These are phyloP conservation scores for Tetradesmus lagerheimii DNA, from an alignment of 139 green algal species.

Conservation along the genomic window DNA sequence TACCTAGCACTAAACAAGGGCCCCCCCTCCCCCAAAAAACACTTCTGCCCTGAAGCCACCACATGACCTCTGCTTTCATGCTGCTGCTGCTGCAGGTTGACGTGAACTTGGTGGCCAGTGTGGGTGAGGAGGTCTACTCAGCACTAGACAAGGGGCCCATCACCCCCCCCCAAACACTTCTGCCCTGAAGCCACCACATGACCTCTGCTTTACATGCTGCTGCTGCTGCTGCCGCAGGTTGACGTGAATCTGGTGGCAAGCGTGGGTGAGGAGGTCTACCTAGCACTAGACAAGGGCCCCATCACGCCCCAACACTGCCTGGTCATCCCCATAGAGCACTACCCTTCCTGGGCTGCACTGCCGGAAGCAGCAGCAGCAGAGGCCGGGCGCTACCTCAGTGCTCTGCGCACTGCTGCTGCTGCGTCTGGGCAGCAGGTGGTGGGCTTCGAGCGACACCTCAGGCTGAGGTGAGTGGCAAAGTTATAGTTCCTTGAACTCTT, in stretches of 20 bases:
- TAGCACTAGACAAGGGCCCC: slow-evolving; percentile 88
- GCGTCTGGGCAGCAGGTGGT: slow-evolving; percentile 75
- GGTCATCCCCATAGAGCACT: slow-evolving; percentile 94
- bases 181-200: too few species aligned
- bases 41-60: too few species aligned
- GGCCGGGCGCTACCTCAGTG: slow-evolving; percentile 74
- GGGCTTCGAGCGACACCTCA: slow-evolving; percentile 93
- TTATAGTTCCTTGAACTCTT: too few species aligned
- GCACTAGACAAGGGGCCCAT: slow-evolving; percentile 91
- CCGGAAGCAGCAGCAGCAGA: slow-evolving; percentile 51
- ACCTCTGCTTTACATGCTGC: not conserved
- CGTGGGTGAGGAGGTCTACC: slow-evolving; percentile 85
- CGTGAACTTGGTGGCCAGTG: slow-evolving; percentile 62
- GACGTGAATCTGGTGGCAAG: slow-evolving; percentile 66
- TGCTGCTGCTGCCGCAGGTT: slow-evolving; percentile 34
- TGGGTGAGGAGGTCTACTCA: slow-evolving; percentile 88
- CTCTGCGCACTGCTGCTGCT: slow-evolving; percentile 74
- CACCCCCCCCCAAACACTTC: slow-evolving; percentile 66
- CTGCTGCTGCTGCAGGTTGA: slow-evolving; percentile 45
- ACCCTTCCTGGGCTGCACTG: slow-evolving; percentile 68
- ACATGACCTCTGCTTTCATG: too few species aligned
- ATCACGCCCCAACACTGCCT: slow-evolving; percentile 82
- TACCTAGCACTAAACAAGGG: slow-evolving; percentile 92
- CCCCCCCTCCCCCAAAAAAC: too few species aligned
- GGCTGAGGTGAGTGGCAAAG: slow-evolving; percentile 54